Conservation (phyloP, 2,329 filamentous ascomycete species). For the Graphium sp. region DNA sequence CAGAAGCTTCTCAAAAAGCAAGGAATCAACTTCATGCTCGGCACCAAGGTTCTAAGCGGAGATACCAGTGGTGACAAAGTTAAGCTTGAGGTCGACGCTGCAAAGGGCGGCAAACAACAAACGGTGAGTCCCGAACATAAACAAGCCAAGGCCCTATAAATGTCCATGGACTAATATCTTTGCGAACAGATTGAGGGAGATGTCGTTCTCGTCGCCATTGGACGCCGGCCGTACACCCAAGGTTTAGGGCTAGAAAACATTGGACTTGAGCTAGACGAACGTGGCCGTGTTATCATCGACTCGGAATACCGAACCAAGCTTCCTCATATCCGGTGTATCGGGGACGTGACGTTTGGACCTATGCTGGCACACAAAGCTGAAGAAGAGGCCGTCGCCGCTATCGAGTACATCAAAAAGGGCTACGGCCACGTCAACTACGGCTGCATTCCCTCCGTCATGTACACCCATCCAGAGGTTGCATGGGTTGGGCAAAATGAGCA, state of each 20-base stretch:
- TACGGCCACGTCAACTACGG: slow-evolving; percentile 98
- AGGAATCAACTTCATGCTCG: slow-evolving; percentile 94
- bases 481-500: slow-evolving; percentile 98
- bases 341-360: slow-evolving; percentile 90
- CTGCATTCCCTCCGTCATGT: slow-evolving; percentile 97
- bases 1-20: slow-evolving; percentile 94
- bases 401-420: slow-evolving; percentile 97
- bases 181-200: slow-evolving; percentile 78
- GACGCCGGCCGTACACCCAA: slow-evolving; percentile 82
- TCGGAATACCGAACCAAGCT: slow-evolving; percentile 97
- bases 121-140: slow-evolving; percentile 40
- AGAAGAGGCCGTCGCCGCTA: slow-evolving; percentile 85
- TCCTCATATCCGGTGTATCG: slow-evolving; percentile 91
- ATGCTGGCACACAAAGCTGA: slow-evolving; percentile 99
- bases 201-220: slow-evolving; percentile 91
- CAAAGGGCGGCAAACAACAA: slow-evolving; percentile 93
- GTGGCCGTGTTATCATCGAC: slow-evolving; percentile 90
- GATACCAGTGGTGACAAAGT: slow-evolving; percentile 65
- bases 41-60: slow-evolving; percentile 84
- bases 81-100: slow-evolving; percentile 72
- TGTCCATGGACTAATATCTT: slow-evolving; percentile 5
- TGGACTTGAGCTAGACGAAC: slow-evolving; percentile 80
- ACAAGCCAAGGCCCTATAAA: neutral
- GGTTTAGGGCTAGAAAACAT: slow-evolving; percentile 90
- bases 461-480: slow-evolving; percentile 94